Percentiles rank a stretch among this genome's conserved stretches.
These are phyloP conservation scores for Coprinopsis cinerea DNA, from an alignment of 768 basidiomycete species.

Conservation along the genomic window DNA sequence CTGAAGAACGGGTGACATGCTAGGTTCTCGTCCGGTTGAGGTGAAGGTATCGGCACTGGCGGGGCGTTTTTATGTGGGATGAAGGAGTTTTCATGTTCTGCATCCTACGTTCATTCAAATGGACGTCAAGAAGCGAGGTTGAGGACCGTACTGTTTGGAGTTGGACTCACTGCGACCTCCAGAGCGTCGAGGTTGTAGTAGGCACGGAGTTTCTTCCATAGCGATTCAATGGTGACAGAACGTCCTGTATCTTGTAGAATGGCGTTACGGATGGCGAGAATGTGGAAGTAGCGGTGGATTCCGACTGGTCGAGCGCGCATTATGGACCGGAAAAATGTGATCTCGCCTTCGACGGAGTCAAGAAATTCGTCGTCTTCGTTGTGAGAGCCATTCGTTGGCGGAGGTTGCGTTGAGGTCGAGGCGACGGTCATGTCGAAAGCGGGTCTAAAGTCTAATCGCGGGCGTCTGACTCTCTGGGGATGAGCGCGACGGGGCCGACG, in stretches of 20 bases:
- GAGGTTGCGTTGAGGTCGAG: conserved; percentile 10
- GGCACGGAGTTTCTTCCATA: conserved; percentile 69
- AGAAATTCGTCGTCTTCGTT: conserved; percentile 42
- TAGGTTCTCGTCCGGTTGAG: conserved; percentile 66
- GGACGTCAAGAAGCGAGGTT: background rate
- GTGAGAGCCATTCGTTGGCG: conserved; percentile 7
- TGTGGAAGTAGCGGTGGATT: conserved; percentile 76
- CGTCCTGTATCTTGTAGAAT: conserved; percentile 69
- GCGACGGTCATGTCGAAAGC: conserved; percentile 16
- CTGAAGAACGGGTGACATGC: conserved; percentile 67
- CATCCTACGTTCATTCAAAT: conserved; percentile 26
- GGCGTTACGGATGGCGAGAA: conserved; percentile 65
- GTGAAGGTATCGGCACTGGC: conserved; percentile 53
- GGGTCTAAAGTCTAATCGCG: background rate
- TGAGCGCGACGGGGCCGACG: too few species aligned
- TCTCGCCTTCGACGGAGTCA: conserved; percentile 74
- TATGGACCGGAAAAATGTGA: conserved; percentile 77
- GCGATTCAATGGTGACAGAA: conserved; percentile 49
- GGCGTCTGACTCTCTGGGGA: too few species aligned
- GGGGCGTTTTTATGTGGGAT: conserved; percentile 25
- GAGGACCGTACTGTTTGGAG: background rate
- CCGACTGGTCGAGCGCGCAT: conserved; percentile 81
- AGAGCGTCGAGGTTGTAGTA: conserved; percentile 75
- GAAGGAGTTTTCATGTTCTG: conserved; percentile 31
- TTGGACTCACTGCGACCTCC: conserved; percentile 55